These are phyloP conservation scores for Aphanomyces invadans DNA, from an alignment of 352 stramenopile species.

Conservation along the genomic window DNA sequence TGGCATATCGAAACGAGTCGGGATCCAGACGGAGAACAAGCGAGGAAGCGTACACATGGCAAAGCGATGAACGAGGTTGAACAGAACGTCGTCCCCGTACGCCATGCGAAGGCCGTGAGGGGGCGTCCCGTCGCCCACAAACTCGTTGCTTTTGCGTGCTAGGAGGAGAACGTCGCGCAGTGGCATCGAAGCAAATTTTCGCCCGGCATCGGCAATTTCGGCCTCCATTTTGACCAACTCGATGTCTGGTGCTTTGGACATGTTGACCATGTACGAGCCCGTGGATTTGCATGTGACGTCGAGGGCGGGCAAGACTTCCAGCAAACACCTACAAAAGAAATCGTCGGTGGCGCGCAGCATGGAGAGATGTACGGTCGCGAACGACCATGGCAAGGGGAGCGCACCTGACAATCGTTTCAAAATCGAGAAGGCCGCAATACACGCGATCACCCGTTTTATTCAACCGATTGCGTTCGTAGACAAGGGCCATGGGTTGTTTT, in stretches of 20 bases:
- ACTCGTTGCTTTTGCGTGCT: not conserved
- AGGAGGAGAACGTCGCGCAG: constrained; percentile 9
- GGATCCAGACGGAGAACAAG: no score
- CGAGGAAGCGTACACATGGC: not conserved
- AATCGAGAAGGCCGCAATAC: not conserved
- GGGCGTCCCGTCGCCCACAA: not conserved
- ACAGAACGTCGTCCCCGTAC: not conserved
- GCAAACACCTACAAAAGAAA: constrained; percentile 8
- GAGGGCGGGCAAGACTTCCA: constrained; percentile 4
- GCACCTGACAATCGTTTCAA: not conserved
- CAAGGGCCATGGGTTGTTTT: not conserved
- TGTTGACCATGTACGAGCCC: not conserved
- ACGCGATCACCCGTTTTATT: not conserved
- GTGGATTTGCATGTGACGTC: not conserved
- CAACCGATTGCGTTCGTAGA: not conserved
- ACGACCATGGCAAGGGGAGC: no score
- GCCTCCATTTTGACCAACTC: constrained; percentile 3
- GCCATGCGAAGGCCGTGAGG: not conserved
- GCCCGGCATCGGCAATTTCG: not conserved
- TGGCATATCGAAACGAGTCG: not conserved
- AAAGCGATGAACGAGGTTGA: constrained; percentile 14
- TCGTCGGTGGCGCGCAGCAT: no score
- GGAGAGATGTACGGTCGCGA: no score
- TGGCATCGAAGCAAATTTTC: not conserved
- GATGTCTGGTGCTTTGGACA: not conserved